Percentiles rank a stretch among this genome's conserved stretches.
phyloP scores from a whole-genome alignment of 371 early-diverging fungal genomes.

The Mortierella sp. region DNA sequence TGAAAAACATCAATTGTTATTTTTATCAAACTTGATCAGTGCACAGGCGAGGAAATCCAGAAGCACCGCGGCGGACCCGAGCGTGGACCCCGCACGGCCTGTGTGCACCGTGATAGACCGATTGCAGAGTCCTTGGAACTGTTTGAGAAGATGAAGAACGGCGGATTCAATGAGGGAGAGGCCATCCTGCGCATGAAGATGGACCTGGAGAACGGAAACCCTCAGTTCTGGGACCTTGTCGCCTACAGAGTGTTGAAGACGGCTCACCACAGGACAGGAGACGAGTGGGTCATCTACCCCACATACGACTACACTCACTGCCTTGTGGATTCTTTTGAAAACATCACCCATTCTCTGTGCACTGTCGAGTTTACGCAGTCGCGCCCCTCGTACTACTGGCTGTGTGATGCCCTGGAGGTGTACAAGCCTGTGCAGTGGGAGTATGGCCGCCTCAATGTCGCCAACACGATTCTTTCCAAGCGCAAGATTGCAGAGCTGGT shows the following conservation, averaged over 20 bases:
- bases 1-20: too few species aligned
- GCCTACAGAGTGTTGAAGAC: constrained; percentile 97
- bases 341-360: constrained; percentile 99
- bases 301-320: constrained; percentile 99
- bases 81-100: constrained; percentile 89
- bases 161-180: constrained; percentile 94
- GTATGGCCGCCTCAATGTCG: constrained; percentile 97
- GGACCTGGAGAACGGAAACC: constrained; percentile 96
- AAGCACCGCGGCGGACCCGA: constrained; percentile 91
- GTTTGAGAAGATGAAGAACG: constrained; percentile 98
- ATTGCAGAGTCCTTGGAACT: constrained; percentile 93
- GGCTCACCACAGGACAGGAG: constrained; percentile 94
- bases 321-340: constrained; percentile 99
- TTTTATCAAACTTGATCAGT: constrained; percentile 43
- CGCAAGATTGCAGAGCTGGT: constrained; percentile 97
- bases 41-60: constrained; percentile 95
- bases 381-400: constrained; percentile 99
- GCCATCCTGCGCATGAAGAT: constrained; percentile 99
- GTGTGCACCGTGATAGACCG: constrained; percentile 94
- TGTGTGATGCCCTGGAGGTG: constrained; percentile 97
- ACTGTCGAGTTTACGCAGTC: constrained; percentile 98
- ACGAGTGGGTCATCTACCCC: constrained; percentile 98
- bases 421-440: constrained; percentile 99
- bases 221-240: constrained; percentile 99
- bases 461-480: constrained; percentile 98